phyloP scores from a whole-genome alignment of 805 yeast species.

The Yamadazyma philogaea region DNA sequence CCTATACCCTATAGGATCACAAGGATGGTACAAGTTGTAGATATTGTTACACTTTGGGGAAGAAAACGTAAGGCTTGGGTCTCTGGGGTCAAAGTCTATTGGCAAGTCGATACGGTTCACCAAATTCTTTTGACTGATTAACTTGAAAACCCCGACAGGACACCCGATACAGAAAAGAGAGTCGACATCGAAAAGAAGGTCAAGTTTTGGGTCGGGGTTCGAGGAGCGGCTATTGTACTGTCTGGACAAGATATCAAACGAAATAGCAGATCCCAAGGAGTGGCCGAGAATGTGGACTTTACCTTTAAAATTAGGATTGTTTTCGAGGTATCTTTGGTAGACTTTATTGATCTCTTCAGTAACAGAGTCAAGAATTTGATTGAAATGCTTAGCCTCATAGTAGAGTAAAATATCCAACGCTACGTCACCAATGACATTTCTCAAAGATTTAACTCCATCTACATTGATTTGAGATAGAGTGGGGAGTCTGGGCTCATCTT shows the following conservation, averaged over 20 bases:
- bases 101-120: conserved; percentile 33
- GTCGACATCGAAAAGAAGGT: conserved; percentile 67
- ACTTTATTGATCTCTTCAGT: conserved; percentile 60
- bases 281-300: conserved; percentile 84
- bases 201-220: conserved; percentile 29
- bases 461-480: conserved; percentile 69
- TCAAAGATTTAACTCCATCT: conserved; percentile 69
- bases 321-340: conserved; percentile 53
- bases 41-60: conserved; percentile 62
- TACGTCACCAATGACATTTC: conserved; percentile 83
- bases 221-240: conserved; percentile 36
- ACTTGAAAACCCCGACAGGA: conserved; percentile 82
- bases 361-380: conserved; percentile 61
- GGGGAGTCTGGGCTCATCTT: conserved; percentile 47
- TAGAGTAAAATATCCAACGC: conserved; percentile 78
- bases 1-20: conserved; percentile 89
- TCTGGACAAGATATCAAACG: conserved; percentile 65
- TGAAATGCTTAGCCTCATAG: conserved; percentile 66
- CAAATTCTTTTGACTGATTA: conserved; percentile 65
- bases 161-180: conserved; percentile 83
- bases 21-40: conserved; percentile 83
- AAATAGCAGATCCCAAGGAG: conserved; percentile 84
- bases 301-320: conserved; percentile 75
- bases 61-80: conserved; percentile 18
- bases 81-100: conserved; percentile 21